Conservation (phyloP, 768 basidiomycete genomes). For the Panaeolus papilionaceus region DNA sequence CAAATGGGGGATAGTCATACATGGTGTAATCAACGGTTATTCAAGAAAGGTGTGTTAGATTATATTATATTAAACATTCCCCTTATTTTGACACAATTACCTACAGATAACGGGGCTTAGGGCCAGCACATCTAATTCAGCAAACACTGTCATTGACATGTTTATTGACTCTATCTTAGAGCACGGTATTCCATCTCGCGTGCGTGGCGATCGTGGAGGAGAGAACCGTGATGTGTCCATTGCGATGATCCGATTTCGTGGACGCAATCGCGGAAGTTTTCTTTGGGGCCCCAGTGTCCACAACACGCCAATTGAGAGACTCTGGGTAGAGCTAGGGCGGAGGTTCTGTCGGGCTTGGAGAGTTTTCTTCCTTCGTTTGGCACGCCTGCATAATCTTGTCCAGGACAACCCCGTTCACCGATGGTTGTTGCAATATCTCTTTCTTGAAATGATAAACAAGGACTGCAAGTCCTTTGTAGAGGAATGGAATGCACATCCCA, state of each 20-base stretch:
- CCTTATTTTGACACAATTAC: no score
- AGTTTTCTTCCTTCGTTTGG: no score
- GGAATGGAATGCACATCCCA: background rate
- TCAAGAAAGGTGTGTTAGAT: constrained; percentile 18
- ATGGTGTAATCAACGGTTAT: constrained; percentile 23
- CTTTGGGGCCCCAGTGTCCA: constrained; percentile 46
- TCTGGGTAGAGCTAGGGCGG: constrained; percentile 50
- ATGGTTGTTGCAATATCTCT: no score
- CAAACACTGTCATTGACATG: constrained; percentile 37
- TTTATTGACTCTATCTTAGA: constrained; percentile 31
- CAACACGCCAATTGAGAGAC: constrained; percentile 50
- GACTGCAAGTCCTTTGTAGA: no score
- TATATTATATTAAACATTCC: no score
- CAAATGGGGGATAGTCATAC: constrained; percentile 25
- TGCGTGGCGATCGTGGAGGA: constrained; percentile 41
- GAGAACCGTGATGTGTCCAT: constrained; percentile 35
- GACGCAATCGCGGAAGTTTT: constrained; percentile 30
- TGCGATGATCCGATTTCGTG: constrained; percentile 27
- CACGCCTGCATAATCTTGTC: no score
- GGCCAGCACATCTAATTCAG: constrained; percentile 40
- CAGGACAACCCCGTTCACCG: no score
- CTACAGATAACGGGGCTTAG: constrained; percentile 34
- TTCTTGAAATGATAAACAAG: no score
- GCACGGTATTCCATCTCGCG: constrained; percentile 34
- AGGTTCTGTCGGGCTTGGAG: constrained; percentile 43